These are phyloP conservation scores for Colletotrichum liriopes DNA, from an alignment of 2,329 filamentous ascomycete species.

Conservation along the genomic window DNA sequence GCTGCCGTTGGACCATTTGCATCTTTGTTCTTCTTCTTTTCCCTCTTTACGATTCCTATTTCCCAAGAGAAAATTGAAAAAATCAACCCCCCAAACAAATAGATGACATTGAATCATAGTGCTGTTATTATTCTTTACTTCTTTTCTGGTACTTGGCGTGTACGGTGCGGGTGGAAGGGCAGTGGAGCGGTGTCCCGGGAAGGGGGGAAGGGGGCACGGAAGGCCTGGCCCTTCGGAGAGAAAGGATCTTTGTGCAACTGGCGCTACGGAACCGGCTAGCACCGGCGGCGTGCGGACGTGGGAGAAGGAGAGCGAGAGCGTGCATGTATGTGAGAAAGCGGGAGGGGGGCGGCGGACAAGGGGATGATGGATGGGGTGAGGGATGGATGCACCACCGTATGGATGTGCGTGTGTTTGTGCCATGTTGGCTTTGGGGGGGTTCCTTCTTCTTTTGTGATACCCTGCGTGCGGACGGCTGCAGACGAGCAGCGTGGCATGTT, in stretches of 20 bases:
- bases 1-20: too few relatives aligned
- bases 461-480: conserved; percentile 4
- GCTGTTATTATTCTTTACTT: too few relatives aligned
- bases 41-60: too few relatives aligned
- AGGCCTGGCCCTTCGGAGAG: conserved; percentile 8
- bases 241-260: conserved; percentile 37
- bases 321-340: not conserved
- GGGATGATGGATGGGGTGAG: too few relatives aligned
- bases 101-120: too few relatives aligned
- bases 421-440: not conserved
- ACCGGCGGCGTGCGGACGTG: conserved; percentile 5
- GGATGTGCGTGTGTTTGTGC: not conserved
- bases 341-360: not conserved
- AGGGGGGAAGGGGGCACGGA: not conserved
- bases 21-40: too few relatives aligned
- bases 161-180: not conserved
- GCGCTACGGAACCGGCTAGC: conserved; percentile 20
- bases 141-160: not conserved
- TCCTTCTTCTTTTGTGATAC: not conserved
- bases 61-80: too few relatives aligned
- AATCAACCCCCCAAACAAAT: too few relatives aligned
- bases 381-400: not conserved
- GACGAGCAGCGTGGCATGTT: not conserved
- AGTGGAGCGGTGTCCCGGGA: not conserved
- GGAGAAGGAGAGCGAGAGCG: not conserved